Conservation (phyloP, 2,329 filamentous ascomycete species). For the Catunica adiposa region DNA sequence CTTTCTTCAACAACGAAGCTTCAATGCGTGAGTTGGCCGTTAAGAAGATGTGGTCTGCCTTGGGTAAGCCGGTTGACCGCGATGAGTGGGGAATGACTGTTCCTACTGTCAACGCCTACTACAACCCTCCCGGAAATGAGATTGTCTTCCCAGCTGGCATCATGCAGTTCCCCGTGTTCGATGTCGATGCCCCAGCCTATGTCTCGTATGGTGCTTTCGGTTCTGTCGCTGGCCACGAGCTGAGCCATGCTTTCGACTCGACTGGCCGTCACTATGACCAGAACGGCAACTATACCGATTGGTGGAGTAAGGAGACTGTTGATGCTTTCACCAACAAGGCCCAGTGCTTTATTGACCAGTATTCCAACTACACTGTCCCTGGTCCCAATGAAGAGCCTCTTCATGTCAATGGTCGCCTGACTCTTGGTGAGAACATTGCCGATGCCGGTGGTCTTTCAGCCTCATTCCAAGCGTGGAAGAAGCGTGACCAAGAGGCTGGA, state of each 20-base stretch:
- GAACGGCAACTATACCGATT: conserved; percentile 46
- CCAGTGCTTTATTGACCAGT: conserved; percentile 53
- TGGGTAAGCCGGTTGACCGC: conserved; percentile 43
- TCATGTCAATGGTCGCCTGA: conserved; percentile 46
- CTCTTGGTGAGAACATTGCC: conserved; percentile 54
- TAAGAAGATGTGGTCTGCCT: conserved; percentile 35
- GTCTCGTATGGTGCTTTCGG: conserved; percentile 55
- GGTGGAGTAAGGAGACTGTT: conserved; percentile 48
- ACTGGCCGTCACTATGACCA: conserved; percentile 48
- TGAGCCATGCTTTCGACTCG: conserved; percentile 55
- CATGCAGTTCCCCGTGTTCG: conserved; percentile 52
- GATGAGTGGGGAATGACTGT: conserved; percentile 45
- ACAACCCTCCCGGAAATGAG: conserved; percentile 47
- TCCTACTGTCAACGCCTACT: conserved; percentile 49
- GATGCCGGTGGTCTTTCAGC: conserved; percentile 51
- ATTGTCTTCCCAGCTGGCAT: conserved; percentile 55
- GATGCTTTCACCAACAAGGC: conserved; percentile 40
- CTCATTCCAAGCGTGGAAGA: conserved; percentile 49
- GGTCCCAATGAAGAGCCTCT: conserved; percentile 29
- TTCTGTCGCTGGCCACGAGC: conserved; percentile 49
- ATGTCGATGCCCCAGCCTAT: conserved; percentile 45
- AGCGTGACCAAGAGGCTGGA: conserved; percentile 27
- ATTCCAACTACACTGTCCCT: conserved; percentile 31
- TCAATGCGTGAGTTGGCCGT: conserved; percentile 32
- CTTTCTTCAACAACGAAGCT: conserved; percentile 42